Evolutionary conservation across 31 red algal species (phyloP).

Genomic region (Odonthalia washingtoniensis): DNA sequence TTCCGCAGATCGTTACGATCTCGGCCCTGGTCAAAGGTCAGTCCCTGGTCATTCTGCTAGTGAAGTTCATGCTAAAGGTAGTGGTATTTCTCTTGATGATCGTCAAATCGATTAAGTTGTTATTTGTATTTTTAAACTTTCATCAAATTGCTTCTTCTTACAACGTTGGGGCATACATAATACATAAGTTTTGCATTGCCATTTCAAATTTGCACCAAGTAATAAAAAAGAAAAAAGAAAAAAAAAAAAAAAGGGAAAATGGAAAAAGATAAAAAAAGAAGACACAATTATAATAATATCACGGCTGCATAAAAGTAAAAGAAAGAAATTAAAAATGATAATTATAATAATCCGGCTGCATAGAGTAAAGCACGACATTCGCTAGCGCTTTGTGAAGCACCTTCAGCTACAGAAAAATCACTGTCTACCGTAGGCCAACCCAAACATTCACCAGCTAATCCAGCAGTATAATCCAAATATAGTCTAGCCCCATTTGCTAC

Average conservation of each 20-base stretch:
- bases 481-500: conserved; percentile 46
- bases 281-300: too few species aligned
- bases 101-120: background rate
- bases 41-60: conserved; percentile 51
- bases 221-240: too few species aligned
- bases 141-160: background rate
- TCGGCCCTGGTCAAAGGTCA: conserved; percentile 52
- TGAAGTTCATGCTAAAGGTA: conserved; percentile 67
- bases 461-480: conserved; percentile 49
- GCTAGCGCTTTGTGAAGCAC: conserved; percentile 22
- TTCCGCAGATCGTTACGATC: conserved; percentile 68
- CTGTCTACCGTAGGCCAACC: conserved; percentile 59
- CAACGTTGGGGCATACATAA: background rate
- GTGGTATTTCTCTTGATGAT: conserved; percentile 54
- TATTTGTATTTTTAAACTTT: background rate
- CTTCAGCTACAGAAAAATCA: conserved; percentile 67
- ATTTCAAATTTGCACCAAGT: too few species aligned
- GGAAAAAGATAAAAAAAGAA: too few species aligned
- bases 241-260: background rate
- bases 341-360: conserved; percentile 27
- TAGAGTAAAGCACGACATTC: conserved; percentile 57
- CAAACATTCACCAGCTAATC: conserved; percentile 47
- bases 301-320: too few species aligned
- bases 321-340: too few species aligned
- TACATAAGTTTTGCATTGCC: too few species aligned